Percentiles rank a stretch among this genome's conserved stretches.
phyloP scores from a whole-genome alignment of 192 early-diverging fungal genomes.

The Coemansia sp. region DNA sequence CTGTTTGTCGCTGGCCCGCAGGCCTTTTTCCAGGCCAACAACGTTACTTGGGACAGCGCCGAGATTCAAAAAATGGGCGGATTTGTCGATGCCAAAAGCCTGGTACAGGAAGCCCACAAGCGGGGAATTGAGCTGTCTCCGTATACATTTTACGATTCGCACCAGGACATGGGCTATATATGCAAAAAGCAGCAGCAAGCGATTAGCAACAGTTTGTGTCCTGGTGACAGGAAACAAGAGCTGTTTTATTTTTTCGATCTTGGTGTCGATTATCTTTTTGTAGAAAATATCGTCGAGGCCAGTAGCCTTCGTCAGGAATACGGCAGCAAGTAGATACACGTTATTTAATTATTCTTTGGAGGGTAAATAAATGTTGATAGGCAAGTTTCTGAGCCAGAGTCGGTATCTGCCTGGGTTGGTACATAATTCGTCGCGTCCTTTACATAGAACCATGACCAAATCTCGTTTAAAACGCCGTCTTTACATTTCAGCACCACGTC shows the following conservation, averaged over 20 bases:
- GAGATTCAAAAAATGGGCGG: constrained; percentile 44
- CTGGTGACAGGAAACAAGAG: constrained; percentile 24
- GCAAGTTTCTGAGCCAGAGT: not conserved
- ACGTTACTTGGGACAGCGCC: constrained; percentile 36
- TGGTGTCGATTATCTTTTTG: constrained; percentile 52
- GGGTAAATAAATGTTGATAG: not conserved
- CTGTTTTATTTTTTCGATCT: constrained; percentile 40
- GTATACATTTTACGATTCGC: constrained; percentile 55
- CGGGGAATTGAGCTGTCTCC: constrained; percentile 41
- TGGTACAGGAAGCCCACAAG: constrained; percentile 27
- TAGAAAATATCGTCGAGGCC: constrained; percentile 51
- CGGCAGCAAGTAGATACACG: not conserved
- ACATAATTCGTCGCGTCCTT: not conserved
- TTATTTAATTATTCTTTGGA: not conserved
- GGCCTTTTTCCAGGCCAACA: constrained; percentile 14
- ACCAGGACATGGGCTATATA: constrained; percentile 39
- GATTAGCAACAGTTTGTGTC: constrained; percentile 18
- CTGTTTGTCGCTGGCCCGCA: constrained; percentile 44
- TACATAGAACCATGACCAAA: constrained; percentile 52
- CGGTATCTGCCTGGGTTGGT: not conserved
- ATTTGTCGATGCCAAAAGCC: constrained; percentile 22
- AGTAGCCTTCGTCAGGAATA: constrained; percentile 18
- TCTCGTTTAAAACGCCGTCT: constrained; percentile 31
- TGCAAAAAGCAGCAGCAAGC: constrained; percentile 9
- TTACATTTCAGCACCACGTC: constrained; percentile 46